phyloP scores from a whole-genome alignment of 2,329 filamentous ascomycete genomes.

The Aspergillus awamori region DNA sequence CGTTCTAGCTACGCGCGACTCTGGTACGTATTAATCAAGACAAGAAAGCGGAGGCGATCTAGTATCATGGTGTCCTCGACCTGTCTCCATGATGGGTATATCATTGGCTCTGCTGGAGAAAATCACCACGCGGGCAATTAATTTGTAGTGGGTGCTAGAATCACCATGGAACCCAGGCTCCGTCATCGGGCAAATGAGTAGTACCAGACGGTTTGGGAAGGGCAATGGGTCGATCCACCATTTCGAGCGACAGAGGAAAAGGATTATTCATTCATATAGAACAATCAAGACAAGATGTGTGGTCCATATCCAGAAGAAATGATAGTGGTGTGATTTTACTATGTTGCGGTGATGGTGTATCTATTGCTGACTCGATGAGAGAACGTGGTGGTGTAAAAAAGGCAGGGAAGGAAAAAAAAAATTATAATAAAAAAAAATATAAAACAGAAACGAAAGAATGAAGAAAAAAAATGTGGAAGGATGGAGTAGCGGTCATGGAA shows the following conservation, averaged over 20 bases:
- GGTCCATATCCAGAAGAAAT: too few relatives aligned
- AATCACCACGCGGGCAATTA: conserved; percentile 20
- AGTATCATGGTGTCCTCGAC: background rate
- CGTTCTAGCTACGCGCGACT: too few relatives aligned
- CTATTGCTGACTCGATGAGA: too few relatives aligned
- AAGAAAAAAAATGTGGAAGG: background rate
- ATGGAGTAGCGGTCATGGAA: conserved; percentile 21
- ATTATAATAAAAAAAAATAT: conserved; percentile 1
- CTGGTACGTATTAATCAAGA: background rate
- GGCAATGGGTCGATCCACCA: conserved; percentile 2
- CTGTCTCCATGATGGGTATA: background rate
- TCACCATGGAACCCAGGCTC: conserved; percentile 11
- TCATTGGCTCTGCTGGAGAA: conserved; percentile 16
- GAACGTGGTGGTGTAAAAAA: background rate
- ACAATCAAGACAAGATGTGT: too few relatives aligned
- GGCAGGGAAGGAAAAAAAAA: background rate
- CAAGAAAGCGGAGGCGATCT: conserved; percentile 1
- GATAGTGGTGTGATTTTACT: too few relatives aligned
- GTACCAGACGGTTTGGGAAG: conserved; percentile 4
- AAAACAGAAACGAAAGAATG: too few relatives aligned
- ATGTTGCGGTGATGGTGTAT: too few relatives aligned
- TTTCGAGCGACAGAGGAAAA: background rate
- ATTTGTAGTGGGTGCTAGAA: conserved; percentile 11
- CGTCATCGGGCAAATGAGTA: conserved; percentile 8
- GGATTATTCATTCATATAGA: too few relatives aligned